Conservation (phyloP, 345 rosid genomes). For the Conringia planisiliqua region DNA sequence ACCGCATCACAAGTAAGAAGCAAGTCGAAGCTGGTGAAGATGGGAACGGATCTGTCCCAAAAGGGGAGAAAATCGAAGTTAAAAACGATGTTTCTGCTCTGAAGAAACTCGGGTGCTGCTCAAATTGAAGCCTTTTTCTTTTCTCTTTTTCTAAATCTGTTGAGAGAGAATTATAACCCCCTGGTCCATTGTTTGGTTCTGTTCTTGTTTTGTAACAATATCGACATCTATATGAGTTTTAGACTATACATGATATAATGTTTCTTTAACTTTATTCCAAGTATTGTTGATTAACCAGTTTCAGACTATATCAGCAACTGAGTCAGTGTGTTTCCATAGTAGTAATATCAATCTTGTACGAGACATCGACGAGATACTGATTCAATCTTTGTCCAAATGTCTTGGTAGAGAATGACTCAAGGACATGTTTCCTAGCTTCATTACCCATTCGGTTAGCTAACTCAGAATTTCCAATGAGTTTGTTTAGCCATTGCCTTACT, state of each 20-base stretch:
- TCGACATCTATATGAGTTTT: constrained; percentile 22
- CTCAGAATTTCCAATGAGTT: constrained; percentile 47
- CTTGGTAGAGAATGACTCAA: constrained; percentile 45
- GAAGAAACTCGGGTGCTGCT: constrained; percentile 67
- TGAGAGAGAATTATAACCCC: constrained; percentile 26
- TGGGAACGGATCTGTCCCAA: constrained; percentile 37
- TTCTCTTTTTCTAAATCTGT: background rate
- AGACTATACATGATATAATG: constrained; percentile 22
- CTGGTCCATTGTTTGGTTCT: constrained; percentile 19
- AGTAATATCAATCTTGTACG: constrained; percentile 27
- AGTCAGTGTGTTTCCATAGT: background rate
- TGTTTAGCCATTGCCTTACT: constrained; percentile 56
- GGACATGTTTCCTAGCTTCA: constrained; percentile 47
- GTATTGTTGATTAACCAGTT: background rate
- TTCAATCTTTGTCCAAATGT: constrained; percentile 58
- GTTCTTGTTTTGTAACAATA: constrained; percentile 26
- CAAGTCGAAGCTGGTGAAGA: constrained; percentile 51
- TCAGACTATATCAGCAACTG: background rate
- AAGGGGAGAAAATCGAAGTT: constrained; percentile 60
- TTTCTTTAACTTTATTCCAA: constrained; percentile 1
- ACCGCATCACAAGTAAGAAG: constrained; percentile 54
- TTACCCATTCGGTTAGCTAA: constrained; percentile 55
- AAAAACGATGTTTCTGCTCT: constrained; percentile 61
- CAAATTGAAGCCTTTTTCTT: constrained; percentile 29
- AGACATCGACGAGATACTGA: constrained; percentile 39